Conservation (phyloP, 2,329 filamentous ascomycete genomes). For the Blastomyces silverae region DNA sequence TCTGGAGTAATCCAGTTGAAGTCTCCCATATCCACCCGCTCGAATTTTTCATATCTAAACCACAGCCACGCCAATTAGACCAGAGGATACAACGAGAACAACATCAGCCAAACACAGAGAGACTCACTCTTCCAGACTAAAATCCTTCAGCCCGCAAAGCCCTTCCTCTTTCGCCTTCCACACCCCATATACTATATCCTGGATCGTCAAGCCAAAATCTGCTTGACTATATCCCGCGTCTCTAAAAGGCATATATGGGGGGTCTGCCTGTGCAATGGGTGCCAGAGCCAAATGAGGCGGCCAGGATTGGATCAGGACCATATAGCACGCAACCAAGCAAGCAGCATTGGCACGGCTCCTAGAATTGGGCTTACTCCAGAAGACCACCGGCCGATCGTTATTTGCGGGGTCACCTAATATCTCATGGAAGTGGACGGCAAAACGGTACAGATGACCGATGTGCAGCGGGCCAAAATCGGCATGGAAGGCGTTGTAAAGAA, state of each 20-base stretch:
- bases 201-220: constrained; percentile 89
- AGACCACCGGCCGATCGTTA: constrained; percentile 82
- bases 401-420: constrained; percentile 87
- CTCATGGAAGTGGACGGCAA: constrained; percentile 92
- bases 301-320: constrained; percentile 98
- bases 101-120: background rate
- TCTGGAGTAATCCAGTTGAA: constrained; percentile 99
- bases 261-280: constrained; percentile 92
- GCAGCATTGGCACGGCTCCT: constrained; percentile 86
- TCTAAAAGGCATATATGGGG: constrained; percentile 96
- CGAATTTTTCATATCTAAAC: constrained; percentile 74
- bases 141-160: constrained; percentile 84
- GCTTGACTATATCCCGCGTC: constrained; percentile 98
- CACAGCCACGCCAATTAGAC: constrained; percentile 13
- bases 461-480: constrained; percentile 97
- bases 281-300: constrained; percentile 90
- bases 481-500: constrained; percentile 97
- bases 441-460: constrained; percentile 94
- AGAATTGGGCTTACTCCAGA: constrained; percentile 89
- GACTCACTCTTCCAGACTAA: constrained; percentile 78
- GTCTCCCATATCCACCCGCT: constrained; percentile 95
- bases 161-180: constrained; percentile 98
- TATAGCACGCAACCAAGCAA: constrained; percentile 93
- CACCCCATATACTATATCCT: constrained; percentile 96
- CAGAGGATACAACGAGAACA: background rate